Evolutionary conservation across 768 basidiomycete species (phyloP).

Genomic region (Rhizopogon vesiculosus): DNA sequence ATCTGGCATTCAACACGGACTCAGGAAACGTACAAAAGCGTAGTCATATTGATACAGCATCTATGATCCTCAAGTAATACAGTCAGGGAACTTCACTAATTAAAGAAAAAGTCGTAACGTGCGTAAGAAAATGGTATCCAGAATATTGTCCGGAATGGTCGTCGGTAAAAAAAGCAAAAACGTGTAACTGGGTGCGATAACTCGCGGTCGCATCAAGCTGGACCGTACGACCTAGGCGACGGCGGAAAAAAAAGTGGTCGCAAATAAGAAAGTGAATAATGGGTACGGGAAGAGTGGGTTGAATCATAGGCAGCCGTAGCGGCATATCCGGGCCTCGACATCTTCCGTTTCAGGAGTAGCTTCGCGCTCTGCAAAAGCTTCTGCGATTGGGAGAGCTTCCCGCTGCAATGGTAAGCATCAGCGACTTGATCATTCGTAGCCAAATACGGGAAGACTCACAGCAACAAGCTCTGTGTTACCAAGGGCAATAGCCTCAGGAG

Average conservation of each 20-base stretch:
- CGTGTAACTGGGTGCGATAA: not conserved
- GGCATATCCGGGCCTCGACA: conserved; percentile 11
- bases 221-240: not conserved
- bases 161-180: not conserved
- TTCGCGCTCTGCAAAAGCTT: conserved; percentile 7
- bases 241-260: not conserved
- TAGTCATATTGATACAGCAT: conserved; percentile 19
- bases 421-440: not conserved
- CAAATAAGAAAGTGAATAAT: not conserved
- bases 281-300: not conserved
- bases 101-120: not conserved
- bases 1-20: too few relatives aligned
- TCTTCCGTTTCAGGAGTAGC: conserved; percentile 12
- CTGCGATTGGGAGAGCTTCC: conserved; percentile 9
- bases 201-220: not conserved
- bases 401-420: not conserved
- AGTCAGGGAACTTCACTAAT: conserved; percentile 2
- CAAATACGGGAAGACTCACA: conserved; percentile 12
- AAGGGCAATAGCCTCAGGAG: conserved; percentile 1
- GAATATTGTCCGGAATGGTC: conserved; percentile 3
- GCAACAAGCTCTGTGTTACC: conserved; percentile 5
- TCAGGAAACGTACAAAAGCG: not conserved
- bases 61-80: conserved; percentile 15
- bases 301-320: conserved; percentile 10
- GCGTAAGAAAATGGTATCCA: conserved; percentile 2